Evolutionary conservation across 2,329 filamentous ascomycete species (phyloP).

Genomic region (Zalaria sp.): DNA sequence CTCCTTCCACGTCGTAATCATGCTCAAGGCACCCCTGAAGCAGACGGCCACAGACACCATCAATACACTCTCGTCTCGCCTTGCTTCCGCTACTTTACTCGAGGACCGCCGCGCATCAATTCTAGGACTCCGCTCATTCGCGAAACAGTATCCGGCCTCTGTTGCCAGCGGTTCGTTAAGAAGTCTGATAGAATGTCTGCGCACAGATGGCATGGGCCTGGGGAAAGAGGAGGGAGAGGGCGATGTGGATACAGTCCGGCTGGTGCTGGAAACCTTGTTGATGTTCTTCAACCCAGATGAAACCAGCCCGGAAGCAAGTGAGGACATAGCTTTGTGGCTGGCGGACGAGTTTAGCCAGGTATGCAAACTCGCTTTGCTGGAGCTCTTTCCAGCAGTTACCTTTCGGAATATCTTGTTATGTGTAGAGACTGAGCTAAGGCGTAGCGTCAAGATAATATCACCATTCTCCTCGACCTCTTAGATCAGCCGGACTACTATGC

Average conservation of each 20-base stretch:
- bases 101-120: conserved; percentile 93
- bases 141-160: conserved; percentile 89
- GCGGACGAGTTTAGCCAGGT: conserved; percentile 95
- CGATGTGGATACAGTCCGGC: conserved; percentile 91
- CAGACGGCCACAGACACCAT: conserved; percentile 95
- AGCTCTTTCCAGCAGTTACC: neutral
- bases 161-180: conserved; percentile 88
- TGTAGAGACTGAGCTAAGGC: conserved; percentile 35
- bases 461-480: conserved; percentile 74
- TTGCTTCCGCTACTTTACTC: conserved; percentile 78
- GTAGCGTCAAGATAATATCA: conserved; percentile 87
- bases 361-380: conserved; percentile 12
- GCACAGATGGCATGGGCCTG: conserved; percentile 48
- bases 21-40: conserved; percentile 67
- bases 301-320: conserved; percentile 69
- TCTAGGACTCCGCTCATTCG: conserved; percentile 83
- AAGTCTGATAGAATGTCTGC: conserved; percentile 70
- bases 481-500: conserved; percentile 60
- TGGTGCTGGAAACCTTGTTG: conserved; percentile 85
- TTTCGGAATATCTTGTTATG: neutral
- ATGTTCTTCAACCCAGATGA: conserved; percentile 72
- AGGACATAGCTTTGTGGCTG: conserved; percentile 90
- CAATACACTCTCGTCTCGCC: conserved; percentile 70
- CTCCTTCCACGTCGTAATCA: conserved; percentile 12
- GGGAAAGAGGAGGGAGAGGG: conserved; percentile 15